Evolutionary conservation across 1,284 basidiomycete genomes (phyloP).

Genomic region (Exobasidium rhododendri): DNA sequence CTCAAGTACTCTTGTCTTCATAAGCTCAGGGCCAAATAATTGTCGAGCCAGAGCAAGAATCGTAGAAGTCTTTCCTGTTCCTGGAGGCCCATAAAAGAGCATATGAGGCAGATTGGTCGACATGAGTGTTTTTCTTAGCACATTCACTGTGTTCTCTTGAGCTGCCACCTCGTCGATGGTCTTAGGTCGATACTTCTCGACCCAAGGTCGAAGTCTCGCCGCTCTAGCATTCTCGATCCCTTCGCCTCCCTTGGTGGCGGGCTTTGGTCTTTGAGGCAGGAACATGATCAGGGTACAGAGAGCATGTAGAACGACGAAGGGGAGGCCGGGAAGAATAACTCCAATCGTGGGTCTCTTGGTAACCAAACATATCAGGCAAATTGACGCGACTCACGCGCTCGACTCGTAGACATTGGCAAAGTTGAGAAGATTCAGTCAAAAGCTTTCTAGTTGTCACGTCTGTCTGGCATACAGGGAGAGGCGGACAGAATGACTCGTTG

Average conservation of each 20-base stretch:
- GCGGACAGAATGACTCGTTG: too few relatives aligned
- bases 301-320: too few relatives aligned
- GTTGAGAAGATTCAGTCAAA: too few relatives aligned
- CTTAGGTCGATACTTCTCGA: slow-evolving; percentile 97
- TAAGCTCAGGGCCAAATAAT: slow-evolving; percentile 94
- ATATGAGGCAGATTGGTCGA: slow-evolving; percentile 97
- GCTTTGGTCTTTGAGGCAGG: slow-evolving; percentile 13
- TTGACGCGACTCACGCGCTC: too few relatives aligned
- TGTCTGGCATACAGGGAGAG: too few relatives aligned
- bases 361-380: too few relatives aligned
- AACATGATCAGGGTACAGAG: too few relatives aligned
- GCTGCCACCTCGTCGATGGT: slow-evolving; percentile 96
- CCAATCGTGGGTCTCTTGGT: too few relatives aligned
- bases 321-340: too few relatives aligned
- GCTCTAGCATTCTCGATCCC: not conserved
- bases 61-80: slow-evolving; percentile 97
- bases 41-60: slow-evolving; percentile 91
- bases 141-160: slow-evolving; percentile 91
- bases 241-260: not conserved
- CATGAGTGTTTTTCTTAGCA: slow-evolving; percentile 82
- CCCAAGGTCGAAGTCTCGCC: slow-evolving; percentile 71
- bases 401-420: too few relatives aligned
- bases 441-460: too few relatives aligned
- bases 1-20: slow-evolving; percentile 87
- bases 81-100: slow-evolving; percentile 98